Evolutionary conservation across 768 basidiomycete genomes (phyloP), one percentile per base, ranked within the genome.

Genomic region (Chlorophyllum brunneum): DNA sequence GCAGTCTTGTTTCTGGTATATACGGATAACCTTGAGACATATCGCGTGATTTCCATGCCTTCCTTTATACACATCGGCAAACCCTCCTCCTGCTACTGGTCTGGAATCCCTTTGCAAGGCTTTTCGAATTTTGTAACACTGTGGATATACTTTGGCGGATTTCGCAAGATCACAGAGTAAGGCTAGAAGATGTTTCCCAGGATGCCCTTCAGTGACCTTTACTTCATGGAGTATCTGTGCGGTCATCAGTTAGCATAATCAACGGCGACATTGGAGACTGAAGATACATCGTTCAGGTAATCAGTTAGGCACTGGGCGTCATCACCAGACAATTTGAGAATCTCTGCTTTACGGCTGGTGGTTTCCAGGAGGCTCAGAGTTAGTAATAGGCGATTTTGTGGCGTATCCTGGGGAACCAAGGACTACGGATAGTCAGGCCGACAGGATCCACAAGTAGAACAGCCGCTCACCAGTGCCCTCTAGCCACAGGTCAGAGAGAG

Each of bases 11-110:
- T 18, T 5, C 36, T 40, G 48, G 16, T 16, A 49, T 13, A 39
- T 31, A 11, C 61, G 60, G 9, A 52, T 22, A 44, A 44, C 51
- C 13, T 52, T 52, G 15, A 52, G 23, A n/a, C 34, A 43, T 36
- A 52, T 27, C 16, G 10, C 18, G 16, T 44, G 41, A 5, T 8
- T 31, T 11, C 13, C 20, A 30, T 44, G 16, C 6, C 11, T 2
- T 20, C 42, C 51, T 29, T 27, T 43, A 11, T 29, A 44, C 13
- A 52, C 36, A 15, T 52, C 37, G 8, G 42, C 33, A 22, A 44
- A 52, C 1, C 51, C 42, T 20, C 51, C 42, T 52, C 36, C 42
- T 4, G 9, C 9, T 9, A 36, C 22, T 15, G 29, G 42, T 8
- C 24, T n/a, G 4, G 4, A 18, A 11, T 45, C 31, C 2, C 15